Percentiles rank a stretch among this genome's conserved stretches.
phyloP scores from a whole-genome alignment of 306 rosid species.

The Glycine latifolia region DNA sequence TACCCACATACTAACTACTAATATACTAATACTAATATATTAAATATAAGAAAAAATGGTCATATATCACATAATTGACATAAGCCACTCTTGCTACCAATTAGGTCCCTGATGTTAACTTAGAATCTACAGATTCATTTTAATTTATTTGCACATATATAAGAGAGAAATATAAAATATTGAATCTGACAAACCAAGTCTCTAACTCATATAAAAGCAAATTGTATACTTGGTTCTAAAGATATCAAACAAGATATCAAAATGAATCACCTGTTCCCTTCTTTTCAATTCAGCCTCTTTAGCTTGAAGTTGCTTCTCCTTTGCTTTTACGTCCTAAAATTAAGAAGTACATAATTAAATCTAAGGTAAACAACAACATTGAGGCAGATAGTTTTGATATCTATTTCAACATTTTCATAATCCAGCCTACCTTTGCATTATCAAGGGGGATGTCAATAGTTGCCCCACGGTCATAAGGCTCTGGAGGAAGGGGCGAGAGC shows the following conservation, averaged over 20 bases:
- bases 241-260: conserved; percentile 32
- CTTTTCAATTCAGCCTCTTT: conserved; percentile 84
- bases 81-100: conserved; percentile 11
- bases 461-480: conserved; percentile 81
- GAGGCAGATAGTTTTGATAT: conserved; percentile 28
- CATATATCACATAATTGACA: conserved; percentile 18
- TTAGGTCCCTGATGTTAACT: conserved; percentile 37
- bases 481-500: conserved; percentile 85
- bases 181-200: conserved; percentile 27
- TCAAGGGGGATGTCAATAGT: conserved; percentile 79
- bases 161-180: conserved; percentile 10
- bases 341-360: conserved; percentile 37
- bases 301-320: conserved; percentile 90
- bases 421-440: conserved; percentile 58
- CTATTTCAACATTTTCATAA: conserved; percentile 41
- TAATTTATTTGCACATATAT: conserved; percentile 12
- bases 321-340: conserved; percentile 68
- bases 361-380: conserved; percentile 30
- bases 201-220: conserved; percentile 15
- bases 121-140: conserved; percentile 12
- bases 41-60: conserved; percentile 3
- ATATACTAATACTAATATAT: not conserved
- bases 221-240: conserved; percentile 8
- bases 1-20: conserved; percentile 5
- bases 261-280: conserved; percentile 82